Evolutionary conservation across 2,329 filamentous ascomycete species (phyloP).

Genomic region (Emergomyces orientalis): DNA sequence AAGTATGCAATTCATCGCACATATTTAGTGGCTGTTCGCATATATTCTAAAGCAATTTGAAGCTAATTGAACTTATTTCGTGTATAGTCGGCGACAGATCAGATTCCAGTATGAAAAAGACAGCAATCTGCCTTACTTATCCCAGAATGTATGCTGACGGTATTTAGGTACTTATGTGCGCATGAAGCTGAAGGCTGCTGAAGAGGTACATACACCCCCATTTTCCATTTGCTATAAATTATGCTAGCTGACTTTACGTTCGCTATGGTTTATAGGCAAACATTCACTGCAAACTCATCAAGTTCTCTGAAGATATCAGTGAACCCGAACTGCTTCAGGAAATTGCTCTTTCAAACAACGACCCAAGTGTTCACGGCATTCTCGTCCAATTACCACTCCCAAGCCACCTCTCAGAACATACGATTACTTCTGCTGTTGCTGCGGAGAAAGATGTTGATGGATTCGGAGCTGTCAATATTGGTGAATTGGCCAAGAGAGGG

Average conservation of each 20-base stretch:
- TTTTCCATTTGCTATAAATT: background rate
- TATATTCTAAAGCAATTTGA: background rate
- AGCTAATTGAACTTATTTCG: slow-evolving; percentile 10
- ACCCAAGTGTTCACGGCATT: slow-evolving; percentile 78
- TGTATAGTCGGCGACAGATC: slow-evolving; percentile 74
- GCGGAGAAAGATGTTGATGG: slow-evolving; percentile 97
- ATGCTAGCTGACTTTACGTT: slow-evolving; percentile 2
- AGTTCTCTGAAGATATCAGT: slow-evolving; percentile 69
- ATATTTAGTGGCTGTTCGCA: background rate
- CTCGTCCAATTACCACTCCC: slow-evolving; percentile 89
- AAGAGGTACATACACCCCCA: slow-evolving; percentile 54
- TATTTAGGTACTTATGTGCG: slow-evolving; percentile 84
- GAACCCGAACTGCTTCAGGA: slow-evolving; percentile 79
- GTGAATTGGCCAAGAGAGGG: slow-evolving; percentile 90
- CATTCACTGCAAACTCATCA: slow-evolving; percentile 77
- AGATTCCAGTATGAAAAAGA: slow-evolving; percentile 63
- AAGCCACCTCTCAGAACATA: slow-evolving; percentile 79
- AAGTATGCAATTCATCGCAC: slow-evolving; percentile 45
- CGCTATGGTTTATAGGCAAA: slow-evolving; percentile 54
- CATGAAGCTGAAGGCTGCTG: slow-evolving; percentile 97
- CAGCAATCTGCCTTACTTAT: slow-evolving; percentile 16
- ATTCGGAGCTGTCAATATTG: slow-evolving; percentile 89
- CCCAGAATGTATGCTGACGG: slow-evolving; percentile 17
- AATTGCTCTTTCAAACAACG: slow-evolving; percentile 75
- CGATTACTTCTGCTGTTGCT: slow-evolving; percentile 78